Evolutionary conservation across 805 yeast genomes (phyloP).

Genomic region (Teunomyces lycoperdinae): DNA sequence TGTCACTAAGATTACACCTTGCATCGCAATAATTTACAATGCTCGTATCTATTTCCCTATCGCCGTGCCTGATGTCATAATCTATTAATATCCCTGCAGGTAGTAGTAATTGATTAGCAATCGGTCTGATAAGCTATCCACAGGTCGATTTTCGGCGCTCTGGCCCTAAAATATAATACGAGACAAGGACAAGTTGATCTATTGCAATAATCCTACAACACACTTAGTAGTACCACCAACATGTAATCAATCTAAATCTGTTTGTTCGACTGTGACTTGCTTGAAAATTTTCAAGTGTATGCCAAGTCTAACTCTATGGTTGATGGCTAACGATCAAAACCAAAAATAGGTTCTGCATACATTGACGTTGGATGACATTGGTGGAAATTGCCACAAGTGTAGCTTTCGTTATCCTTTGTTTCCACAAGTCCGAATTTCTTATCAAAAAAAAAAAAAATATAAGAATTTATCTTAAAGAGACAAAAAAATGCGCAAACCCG

Average conservation of each 20-base stretch:
- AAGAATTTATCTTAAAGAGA: too few relatives aligned
- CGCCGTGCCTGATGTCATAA: not conserved
- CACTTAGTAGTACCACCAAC: not conserved
- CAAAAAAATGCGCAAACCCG: conserved; percentile 10
- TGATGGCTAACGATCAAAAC: too few relatives aligned
- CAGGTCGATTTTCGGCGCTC: not conserved
- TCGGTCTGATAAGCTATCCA: not conserved
- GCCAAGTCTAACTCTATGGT: too few relatives aligned
- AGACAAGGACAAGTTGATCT: not conserved
- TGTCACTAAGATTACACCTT: not conserved
- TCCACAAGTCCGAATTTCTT: not conserved
- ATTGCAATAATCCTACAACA: not conserved
- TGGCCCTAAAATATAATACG: not conserved
- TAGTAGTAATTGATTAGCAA: not conserved
- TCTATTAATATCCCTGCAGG: not conserved
- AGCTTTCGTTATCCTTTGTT: not conserved
- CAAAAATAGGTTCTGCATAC: not conserved
- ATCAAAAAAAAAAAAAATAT: not conserved
- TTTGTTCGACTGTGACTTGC: too few relatives aligned
- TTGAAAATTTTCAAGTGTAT: too few relatives aligned
- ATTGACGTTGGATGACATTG: not conserved
- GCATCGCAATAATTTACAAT: not conserved
- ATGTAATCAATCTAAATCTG: too few relatives aligned
- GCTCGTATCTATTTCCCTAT: not conserved
- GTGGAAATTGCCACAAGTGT: not conserved